Evolutionary conservation across 2,329 filamentous ascomycete genomes (phyloP), one percentile per base, ranked within the genome.

Genomic region (Domatiomyces globalis): DNA sequence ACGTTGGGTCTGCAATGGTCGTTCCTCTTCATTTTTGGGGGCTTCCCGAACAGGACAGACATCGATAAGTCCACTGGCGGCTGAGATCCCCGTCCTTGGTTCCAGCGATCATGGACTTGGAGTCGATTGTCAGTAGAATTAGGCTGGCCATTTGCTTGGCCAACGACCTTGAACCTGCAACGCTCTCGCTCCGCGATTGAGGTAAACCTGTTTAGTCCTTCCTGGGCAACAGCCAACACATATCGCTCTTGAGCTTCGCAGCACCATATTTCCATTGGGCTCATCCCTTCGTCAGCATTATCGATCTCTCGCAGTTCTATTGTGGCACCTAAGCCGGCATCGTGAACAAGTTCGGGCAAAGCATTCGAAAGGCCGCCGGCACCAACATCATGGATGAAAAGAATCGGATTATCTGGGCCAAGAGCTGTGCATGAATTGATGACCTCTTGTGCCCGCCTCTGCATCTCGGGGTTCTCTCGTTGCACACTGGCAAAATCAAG

Each of bases 401-500:
- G 84, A 60, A 98, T 96, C 0, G 92, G 92, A 64, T 85, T 96
- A 57, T 87, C 75, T 3, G 81, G 73, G 15, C 89, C 90, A 61
- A 96, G 78, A 2, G 87, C 83, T 25, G 85, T 81, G 66, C 92
- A 98, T 4, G 87, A 83, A 68, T 96, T 92, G 69, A 98, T 98
- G 58, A 98, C 92, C 79, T 96, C 94, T 70, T 98, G 92, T 1
- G 90, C 92, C 61, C 92, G 79, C 56, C 92, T 78, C 69, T 98
- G 87, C 68, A 96, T 90, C 70, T 98, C 92, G 1, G 92, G 89
- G 64, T 98, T 98, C 46, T 90, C 92, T 70, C 92, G 78, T 71
- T 98, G 92, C 29, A 98, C 92, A 71, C 88, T 95, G 61, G 90
- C 87, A 69, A 96, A 98, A 66, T 98, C 92, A 1, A 98, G 76